Conservation (phyloP, 2,329 filamentous ascomycete species). For the Phaeophleospora eucalypticola region DNA sequence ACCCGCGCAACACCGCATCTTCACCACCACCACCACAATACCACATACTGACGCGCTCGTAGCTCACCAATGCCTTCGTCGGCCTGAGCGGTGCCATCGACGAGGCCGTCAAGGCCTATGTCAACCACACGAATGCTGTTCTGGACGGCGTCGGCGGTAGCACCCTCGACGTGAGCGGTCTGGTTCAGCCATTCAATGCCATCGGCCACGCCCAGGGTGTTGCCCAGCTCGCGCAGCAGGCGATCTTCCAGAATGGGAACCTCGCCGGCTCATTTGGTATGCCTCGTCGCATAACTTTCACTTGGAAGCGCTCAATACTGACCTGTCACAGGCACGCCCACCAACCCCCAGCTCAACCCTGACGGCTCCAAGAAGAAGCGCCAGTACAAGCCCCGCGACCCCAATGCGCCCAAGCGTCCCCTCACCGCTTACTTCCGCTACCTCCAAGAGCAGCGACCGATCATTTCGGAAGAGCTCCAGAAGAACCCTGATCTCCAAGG, state of each 20-base stretch:
- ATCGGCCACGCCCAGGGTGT: conserved; percentile 23
- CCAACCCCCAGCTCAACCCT: conserved; percentile 4
- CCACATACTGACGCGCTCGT: not conserved
- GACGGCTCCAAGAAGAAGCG: conserved; percentile 32
- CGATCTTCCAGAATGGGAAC: conserved; percentile 17
- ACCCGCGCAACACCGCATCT: not conserved
- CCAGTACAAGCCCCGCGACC: conserved; percentile 59
- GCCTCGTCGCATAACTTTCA: not conserved
- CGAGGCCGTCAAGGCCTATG: conserved; percentile 75
- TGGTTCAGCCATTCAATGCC: conserved; percentile 28
- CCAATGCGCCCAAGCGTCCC: conserved; percentile 90
- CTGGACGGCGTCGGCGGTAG: conserved; percentile 55
- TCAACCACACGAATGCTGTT: conserved; percentile 81
- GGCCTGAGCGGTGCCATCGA: conserved; percentile 76
- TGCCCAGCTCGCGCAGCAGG: conserved; percentile 21
- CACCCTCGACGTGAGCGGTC: conserved; percentile 30
- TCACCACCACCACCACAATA: not conserved
- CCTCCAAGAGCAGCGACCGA: conserved; percentile 79
- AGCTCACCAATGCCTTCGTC: conserved; percentile 74
- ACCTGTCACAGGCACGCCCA: not conserved
- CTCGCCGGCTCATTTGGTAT: not conserved
- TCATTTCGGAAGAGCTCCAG: conserved; percentile 67
- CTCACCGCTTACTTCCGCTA: conserved; percentile 94
- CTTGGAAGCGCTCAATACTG: not conserved
- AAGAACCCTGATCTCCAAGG: conserved; percentile 50